phyloP scores from a whole-genome alignment of 805 yeast species.

The Candida boidinii region DNA sequence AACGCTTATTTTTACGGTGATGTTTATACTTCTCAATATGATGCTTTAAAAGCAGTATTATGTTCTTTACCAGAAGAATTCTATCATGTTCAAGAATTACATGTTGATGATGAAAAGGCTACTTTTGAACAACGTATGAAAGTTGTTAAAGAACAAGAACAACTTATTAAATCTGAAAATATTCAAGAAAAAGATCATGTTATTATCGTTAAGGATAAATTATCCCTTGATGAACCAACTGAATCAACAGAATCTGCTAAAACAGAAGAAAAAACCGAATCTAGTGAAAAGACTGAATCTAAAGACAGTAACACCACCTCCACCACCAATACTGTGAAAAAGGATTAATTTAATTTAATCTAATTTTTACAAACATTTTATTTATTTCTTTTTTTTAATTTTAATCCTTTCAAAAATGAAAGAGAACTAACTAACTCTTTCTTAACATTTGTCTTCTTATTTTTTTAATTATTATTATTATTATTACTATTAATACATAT shows the following conservation, averaged over 20 bases:
- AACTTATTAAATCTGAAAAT: constrained; percentile 80
- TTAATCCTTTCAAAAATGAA: no score
- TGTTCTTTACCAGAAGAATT: constrained; percentile 91
- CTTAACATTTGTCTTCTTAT: no score
- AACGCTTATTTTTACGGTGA: constrained; percentile 83
- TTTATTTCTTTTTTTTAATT: constrained; percentile 1
- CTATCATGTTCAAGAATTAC: constrained; percentile 89
- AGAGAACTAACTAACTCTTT: no score
- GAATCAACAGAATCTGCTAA: constrained; percentile 25
- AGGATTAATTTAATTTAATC: not conserved
- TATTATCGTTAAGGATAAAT: constrained; percentile 52
- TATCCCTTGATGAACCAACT: constrained; percentile 47
- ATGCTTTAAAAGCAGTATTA: constrained; percentile 81
- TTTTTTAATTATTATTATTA: no score
- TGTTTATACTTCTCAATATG: constrained; percentile 50
- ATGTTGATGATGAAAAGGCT: constrained; percentile 59
- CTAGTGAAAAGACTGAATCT: not conserved
- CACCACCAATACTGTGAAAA: not conserved
- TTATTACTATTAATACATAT: no score
- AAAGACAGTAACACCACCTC: not conserved
- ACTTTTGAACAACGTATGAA: constrained; percentile 64
- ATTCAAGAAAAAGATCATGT: constrained; percentile 62
- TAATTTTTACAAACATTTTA: constrained; percentile 1
- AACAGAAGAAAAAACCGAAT: constrained; percentile 1
- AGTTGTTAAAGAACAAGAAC: constrained; percentile 72